Evolutionary conservation across 2,329 filamentous ascomycete genomes (phyloP), one percentile per base, ranked within the genome.

Genomic region (Alternaria triticimaculans): DNA sequence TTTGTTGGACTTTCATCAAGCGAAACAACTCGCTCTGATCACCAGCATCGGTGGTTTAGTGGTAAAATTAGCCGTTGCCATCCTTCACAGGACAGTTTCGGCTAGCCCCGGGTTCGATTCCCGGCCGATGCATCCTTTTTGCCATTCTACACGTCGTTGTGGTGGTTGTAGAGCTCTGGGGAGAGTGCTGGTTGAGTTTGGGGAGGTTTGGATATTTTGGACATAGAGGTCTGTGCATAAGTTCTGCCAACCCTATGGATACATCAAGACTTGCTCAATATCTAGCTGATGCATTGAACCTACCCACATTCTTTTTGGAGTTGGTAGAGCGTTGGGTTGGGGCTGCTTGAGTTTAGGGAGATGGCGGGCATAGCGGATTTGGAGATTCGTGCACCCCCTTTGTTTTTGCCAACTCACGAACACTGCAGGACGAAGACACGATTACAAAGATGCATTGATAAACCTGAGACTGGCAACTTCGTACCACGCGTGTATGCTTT

Each of bases 41-140:
- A 48, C 21, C n/a, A 30, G 63, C 63, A 65, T 65, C 55, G 59
- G 63, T 65, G 63, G 63, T 65, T 65, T 65, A 65, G 63, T 65
- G 63, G 63, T 65, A 65, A 65, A 65, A 65, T 65, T 65, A 65
- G 63, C 63, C 63, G 63, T 65, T 65, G 63, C 63, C 63, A 65
- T 62, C 45, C 25, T 5, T 48, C 21, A 41, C 25, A 44, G 26
- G 21, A 44, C 55, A 44, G 46, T 57, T 48, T 65, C 60, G 60
- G 63, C 63, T 65, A 65, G 63, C 63, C 59, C 59, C 63, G 63
- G 59, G 63, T 65, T 65, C 63, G 63, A 65, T 65, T 65, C 58
- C 59, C 62, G 58, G 62, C 62, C 58, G 58, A 64, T 64, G 54
- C 58, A 61, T 25, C 6, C 11, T 37, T 64, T 64, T 64, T 64